These are phyloP conservation scores for Cryptosporidium sp. DNA, from an alignment of 169 alveolate species.

Conservation along the genomic window DNA sequence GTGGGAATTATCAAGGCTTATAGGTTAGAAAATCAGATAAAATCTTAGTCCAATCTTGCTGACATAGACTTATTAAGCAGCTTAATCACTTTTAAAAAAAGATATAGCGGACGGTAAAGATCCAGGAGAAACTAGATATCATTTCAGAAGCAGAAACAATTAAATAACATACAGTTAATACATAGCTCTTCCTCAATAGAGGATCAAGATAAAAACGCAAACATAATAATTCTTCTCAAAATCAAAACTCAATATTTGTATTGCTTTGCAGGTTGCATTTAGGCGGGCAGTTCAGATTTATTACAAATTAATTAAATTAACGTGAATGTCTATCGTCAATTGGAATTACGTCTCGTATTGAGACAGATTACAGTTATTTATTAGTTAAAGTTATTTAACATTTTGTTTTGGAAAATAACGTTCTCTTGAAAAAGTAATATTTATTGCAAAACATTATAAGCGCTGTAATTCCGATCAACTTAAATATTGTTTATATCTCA, in stretches of 20 bases:
- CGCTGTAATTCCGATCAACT: neutral
- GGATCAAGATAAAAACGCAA: too few relatives aligned
- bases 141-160: too few relatives aligned
- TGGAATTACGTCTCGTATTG: constrained; percentile 25
- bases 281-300: neutral
- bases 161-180: neutral
- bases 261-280: neutral
- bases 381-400: neutral
- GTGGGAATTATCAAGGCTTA: neutral
- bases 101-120: neutral
- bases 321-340: constrained; percentile 2
- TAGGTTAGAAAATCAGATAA: too few relatives aligned
- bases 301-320: neutral
- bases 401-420: neutral
- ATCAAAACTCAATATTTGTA: neutral
- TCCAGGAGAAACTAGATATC: too few relatives aligned
- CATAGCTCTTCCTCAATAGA: neutral
- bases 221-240: neutral
- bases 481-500: neutral
- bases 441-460: neutral
- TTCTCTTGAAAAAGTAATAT: neutral
- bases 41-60: neutral
- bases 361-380: constrained; percentile 4
- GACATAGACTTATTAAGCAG: too few relatives aligned
- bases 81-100: too few relatives aligned